Base-by-base conservation (phyloP, 306 rosid species). In the Aeschynomene evenia region DNA sequence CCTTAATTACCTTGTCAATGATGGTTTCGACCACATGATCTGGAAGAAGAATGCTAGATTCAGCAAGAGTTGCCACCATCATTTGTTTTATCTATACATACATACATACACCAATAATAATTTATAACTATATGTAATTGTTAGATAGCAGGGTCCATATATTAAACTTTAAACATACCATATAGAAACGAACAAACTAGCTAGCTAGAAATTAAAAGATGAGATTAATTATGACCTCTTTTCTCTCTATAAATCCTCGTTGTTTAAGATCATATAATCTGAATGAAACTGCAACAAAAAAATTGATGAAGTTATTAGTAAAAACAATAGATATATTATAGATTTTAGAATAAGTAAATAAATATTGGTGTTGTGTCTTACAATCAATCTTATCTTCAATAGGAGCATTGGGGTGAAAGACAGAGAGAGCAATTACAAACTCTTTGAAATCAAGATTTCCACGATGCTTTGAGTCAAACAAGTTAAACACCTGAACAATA, bases 21-120 rank as follows among this genome's bases (percentile, higher is more conserved):
- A 91, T 91, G 72, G 70, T 68, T 71, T 91, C 89, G 29, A 91
- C 57, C 66, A 85, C 87, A 3, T 80, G 91, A 74, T 91, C 92
- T 1, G 97, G 74, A 72, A 91, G 86, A 68, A 76, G 83, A 96
- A 91, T 91, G 4, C 89, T 92, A 61, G 96, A 85, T 78, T 91
- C 97, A 66, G 96, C 85, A 20, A 91, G 92, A 40, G 92, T 91
- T 23, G 91, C 96, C 58, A 91, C 96, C 48, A 88, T 92, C 97
- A 91, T 86, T 83, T 83, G 92, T 82, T 86, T 91, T 46, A 91
- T 83, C 96, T 91, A 77, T 5, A 63, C 53, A 78, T 64, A 48
- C n/a, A n/a, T n/a, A n/a, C n/a, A n/a, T n/a, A n/a, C n/a, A n/a
- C n/a, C n/a, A n/a, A n/a, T n/a, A n/a, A n/a, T n/a, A n/a, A n/a